These are phyloP conservation scores for Diutina mesorugosa DNA, from an alignment of 1,139 yeast genomes.

Conservation along the genomic window DNA sequence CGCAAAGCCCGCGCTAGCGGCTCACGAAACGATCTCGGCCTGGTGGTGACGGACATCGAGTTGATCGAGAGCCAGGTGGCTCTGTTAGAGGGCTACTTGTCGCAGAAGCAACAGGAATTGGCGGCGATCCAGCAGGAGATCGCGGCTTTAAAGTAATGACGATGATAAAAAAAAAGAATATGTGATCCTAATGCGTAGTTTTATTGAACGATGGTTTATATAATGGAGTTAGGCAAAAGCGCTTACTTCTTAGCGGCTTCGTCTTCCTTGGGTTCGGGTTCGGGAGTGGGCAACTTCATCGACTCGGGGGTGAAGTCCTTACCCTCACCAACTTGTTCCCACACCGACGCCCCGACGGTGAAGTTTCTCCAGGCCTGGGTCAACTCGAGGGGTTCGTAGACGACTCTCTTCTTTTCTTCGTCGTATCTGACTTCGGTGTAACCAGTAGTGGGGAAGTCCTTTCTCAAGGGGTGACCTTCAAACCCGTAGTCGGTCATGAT, in stretches of 20 bases:
- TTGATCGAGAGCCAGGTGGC: conserved; percentile 54
- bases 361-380: conserved; percentile 90
- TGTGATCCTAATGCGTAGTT: not conserved
- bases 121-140: conserved; percentile 31
- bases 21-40: conserved; percentile 18
- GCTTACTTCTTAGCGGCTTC: conserved; percentile 15
- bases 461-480: conserved; percentile 85
- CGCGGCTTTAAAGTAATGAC: conserved; percentile 4
- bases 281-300: conserved; percentile 73
- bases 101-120: conserved; percentile 38
- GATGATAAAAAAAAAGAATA: not conserved
- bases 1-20: not conserved
- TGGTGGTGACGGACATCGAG: conserved; percentile 44
- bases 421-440: conserved; percentile 85
- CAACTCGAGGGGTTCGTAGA: conserved; percentile 80
- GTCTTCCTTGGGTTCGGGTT: conserved; percentile 55
- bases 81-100: conserved; percentile 44
- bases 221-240: not conserved
- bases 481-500: conserved; percentile 89
- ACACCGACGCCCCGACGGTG: conserved; percentile 74
- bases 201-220: not conserved
- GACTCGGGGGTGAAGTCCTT: conserved; percentile 70
- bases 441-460: conserved; percentile 89
- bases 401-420: conserved; percentile 81
- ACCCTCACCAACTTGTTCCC: conserved; percentile 92